Percentiles rank a stretch among this genome's conserved stretches.
Conservation (phyloP, 164 flowering plant genomes). For the Chimonanthus praecox region DNA sequence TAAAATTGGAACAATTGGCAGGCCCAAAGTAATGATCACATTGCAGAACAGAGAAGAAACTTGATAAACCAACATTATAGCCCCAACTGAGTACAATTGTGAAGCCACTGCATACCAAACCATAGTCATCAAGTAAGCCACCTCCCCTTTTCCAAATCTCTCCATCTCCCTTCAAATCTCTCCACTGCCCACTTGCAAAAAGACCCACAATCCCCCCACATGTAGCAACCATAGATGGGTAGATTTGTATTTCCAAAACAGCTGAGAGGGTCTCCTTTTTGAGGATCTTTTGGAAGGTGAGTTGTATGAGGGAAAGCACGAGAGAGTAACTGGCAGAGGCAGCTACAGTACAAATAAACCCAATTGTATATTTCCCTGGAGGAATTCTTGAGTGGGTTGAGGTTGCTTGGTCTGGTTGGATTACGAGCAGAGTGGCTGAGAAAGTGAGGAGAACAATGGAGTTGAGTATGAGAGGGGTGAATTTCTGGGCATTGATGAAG, state of each 20-base stretch:
- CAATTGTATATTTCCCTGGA: not conserved
- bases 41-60: slow-evolving; percentile 32
- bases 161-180: no score
- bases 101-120: slow-evolving; percentile 25
- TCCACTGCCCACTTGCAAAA: no score
- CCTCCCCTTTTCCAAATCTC: not conserved
- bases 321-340: slow-evolving; percentile 21
- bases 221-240: no score
- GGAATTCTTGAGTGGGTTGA: no score
- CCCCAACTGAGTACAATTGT: slow-evolving; percentile 24
- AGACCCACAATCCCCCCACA: no score
- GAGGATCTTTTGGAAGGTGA: slow-evolving; percentile 11
- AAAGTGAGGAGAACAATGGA: slow-evolving; percentile 19
- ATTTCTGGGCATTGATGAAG: slow-evolving; percentile 24
- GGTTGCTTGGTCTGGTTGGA: slow-evolving; percentile 13
- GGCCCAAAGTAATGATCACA: slow-evolving; percentile 23
- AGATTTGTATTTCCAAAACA: no score
- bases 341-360: slow-evolving; percentile 22
- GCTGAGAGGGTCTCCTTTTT: no score
- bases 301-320: slow-evolving; percentile 22
- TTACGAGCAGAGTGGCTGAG: slow-evolving; percentile 22
- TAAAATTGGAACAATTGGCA: slow-evolving; percentile 24
- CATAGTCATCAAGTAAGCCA: slow-evolving; percentile 1
- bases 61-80: slow-evolving; percentile 19
- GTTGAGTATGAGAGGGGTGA: slow-evolving; percentile 1